Percentiles rank a stretch among this genome's conserved stretches.
Conservation (phyloP, 78 protist genomes). For the Dictyostelium citrinum region DNA sequence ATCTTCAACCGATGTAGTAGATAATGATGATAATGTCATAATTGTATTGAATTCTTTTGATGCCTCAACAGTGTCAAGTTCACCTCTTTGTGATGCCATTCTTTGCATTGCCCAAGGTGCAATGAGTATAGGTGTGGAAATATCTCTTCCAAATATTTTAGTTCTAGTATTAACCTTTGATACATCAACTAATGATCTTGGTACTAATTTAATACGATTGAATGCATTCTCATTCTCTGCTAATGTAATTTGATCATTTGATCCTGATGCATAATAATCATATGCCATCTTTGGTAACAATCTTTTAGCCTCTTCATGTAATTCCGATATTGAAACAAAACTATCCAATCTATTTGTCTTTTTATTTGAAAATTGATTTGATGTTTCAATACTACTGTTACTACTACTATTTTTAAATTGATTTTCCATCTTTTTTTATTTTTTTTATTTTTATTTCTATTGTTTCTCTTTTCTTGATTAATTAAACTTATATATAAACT, state of each 20-base stretch:
- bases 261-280: constrained; percentile 80
- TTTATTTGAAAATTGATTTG: constrained; percentile 17
- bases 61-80: constrained; percentile 35
- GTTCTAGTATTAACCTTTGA: constrained; percentile 11
- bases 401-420: background rate
- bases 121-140: constrained; percentile 23
- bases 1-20: constrained; percentile 81
- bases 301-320: constrained; percentile 21
- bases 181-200: constrained; percentile 51
- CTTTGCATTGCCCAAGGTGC: constrained; percentile 79
- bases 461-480: too few relatives aligned
- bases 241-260: constrained; percentile 48
- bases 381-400: background rate
- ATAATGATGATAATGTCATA: constrained; percentile 54
- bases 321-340: constrained; percentile 17
- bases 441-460: too few relatives aligned
- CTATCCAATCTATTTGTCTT: background rate
- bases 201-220: constrained; percentile 31
- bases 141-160: background rate
- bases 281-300: constrained; percentile 62
- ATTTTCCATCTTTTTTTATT: background rate
- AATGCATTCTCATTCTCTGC: constrained; percentile 43
- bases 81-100: constrained; percentile 69
- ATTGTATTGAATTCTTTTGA: constrained; percentile 44
- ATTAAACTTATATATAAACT: too few relatives aligned